Percentiles rank a stretch among this genome's conserved stretches.
These are phyloP conservation scores for Dothideomycetidae sp. DNA, from an alignment of 2,329 filamentous ascomycete species.

Conservation along the genomic window DNA sequence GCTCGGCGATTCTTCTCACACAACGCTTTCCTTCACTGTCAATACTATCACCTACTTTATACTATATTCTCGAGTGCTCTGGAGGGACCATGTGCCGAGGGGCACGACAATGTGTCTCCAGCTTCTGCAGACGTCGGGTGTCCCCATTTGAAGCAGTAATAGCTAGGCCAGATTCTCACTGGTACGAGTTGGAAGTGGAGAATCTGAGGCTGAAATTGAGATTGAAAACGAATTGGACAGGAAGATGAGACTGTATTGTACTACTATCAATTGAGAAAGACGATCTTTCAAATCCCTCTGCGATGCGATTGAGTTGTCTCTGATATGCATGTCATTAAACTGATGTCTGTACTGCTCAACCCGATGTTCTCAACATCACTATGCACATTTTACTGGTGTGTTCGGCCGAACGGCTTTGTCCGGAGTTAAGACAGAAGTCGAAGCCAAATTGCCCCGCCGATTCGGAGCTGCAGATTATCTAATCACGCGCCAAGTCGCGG, in stretches of 20 bases:
- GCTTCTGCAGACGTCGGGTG: too few relatives aligned
- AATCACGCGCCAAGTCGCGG: not conserved
- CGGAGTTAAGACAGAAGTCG: not conserved
- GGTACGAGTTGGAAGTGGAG: not conserved
- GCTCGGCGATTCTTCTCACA: not conserved
- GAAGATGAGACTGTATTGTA: too few relatives aligned
- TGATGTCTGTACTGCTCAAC: too few relatives aligned
- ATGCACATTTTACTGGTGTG: too few relatives aligned
- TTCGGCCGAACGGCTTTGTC: too few relatives aligned
- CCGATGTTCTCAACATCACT: too few relatives aligned
- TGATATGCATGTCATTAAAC: too few relatives aligned
- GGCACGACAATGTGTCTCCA: not conserved
- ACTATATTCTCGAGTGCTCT: not conserved
- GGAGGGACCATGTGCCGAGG: not conserved
- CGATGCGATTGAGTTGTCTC: too few relatives aligned
- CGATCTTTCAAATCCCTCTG: too few relatives aligned
- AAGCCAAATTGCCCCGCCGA: not conserved
- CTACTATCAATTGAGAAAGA: too few relatives aligned
- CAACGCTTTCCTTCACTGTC: constrained; percentile 1
- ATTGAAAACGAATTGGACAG: too few relatives aligned
- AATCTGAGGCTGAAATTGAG: not conserved
- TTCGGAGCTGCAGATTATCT: not conserved
- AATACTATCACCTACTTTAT: constrained; percentile 4
- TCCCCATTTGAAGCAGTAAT: too few relatives aligned
- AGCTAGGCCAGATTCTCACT: not conserved